phyloP scores from a whole-genome alignment of 768 basidiomycete species.

The Hygrocybe coccinea region DNA sequence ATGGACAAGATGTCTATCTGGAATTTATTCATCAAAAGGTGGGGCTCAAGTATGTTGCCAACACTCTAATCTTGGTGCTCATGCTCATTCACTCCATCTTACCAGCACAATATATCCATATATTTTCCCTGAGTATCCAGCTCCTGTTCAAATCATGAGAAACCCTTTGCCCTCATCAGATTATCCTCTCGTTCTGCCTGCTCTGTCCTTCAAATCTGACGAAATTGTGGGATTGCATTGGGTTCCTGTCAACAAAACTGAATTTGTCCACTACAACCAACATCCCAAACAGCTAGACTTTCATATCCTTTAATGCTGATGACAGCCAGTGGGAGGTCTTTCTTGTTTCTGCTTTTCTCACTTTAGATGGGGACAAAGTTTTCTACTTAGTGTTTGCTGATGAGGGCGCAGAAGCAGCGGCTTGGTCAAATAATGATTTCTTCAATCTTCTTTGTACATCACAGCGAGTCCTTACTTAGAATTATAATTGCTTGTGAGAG shows the following conservation, averaged over 20 bases:
- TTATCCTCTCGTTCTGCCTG: slow-evolving; percentile 7
- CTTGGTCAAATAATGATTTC: not conserved
- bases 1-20: slow-evolving; percentile 10
- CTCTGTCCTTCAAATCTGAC: slow-evolving; percentile 5
- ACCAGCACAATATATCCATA: not conserved
- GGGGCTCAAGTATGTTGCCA: slow-evolving; percentile 1
- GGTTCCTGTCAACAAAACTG: slow-evolving; percentile 3
- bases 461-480: not conserved
- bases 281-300: slow-evolving; percentile 7
- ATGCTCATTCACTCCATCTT: not conserved
- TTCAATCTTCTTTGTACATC: slow-evolving; percentile 2
- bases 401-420: slow-evolving; percentile 5
- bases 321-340: slow-evolving; percentile 1
- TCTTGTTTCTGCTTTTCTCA: slow-evolving; percentile 7
- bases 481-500: not conserved
- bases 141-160: not conserved
- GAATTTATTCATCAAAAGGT: slow-evolving; percentile 8
- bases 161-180: not conserved
- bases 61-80: not conserved
- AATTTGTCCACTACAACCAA: slow-evolving; percentile 6
- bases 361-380: slow-evolving; percentile 8
- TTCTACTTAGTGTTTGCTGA: slow-evolving; percentile 10
- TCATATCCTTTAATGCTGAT: slow-evolving; percentile 7
- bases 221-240: slow-evolving; percentile 1
- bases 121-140: not conserved